A percentile compares a stretch with the other conserved stretches of the same genome.
Evolutionary conservation across 129 eudicot species (phyloP).

Genomic region (Flaveria bidentis): DNA sequence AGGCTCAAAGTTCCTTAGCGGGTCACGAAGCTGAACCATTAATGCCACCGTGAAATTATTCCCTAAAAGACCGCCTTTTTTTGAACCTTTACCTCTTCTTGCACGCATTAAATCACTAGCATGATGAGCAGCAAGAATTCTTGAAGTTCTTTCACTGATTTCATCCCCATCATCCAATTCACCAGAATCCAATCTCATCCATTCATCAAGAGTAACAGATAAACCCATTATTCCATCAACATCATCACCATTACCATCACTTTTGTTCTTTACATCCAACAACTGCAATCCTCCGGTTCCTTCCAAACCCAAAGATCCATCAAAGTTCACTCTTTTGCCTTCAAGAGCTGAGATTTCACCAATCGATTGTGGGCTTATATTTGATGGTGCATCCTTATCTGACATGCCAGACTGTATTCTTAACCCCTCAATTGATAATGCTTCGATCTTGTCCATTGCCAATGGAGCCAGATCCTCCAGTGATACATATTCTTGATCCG

Average conservation of each 20-base stretch:
- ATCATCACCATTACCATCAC: constrained; percentile 35
- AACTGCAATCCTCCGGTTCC: constrained; percentile 84
- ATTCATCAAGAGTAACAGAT: constrained; percentile 82
- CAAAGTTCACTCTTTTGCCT: constrained; percentile 53
- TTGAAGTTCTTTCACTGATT: constrained; percentile 76
- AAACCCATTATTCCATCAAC: constrained; percentile 80
- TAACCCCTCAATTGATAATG: constrained; percentile 84
- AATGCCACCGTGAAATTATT: constrained; percentile 91
- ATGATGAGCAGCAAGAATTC: constrained; percentile 92
- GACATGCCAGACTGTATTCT: constrained; percentile 96
- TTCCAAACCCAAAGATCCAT: constrained; percentile 65
- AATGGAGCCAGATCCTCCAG: constrained; percentile 84
- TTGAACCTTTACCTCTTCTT: constrained; percentile 67
- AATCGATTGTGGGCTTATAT: constrained; percentile 52
- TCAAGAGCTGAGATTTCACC: constrained; percentile 64
- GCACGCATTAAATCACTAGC: constrained; percentile 63
- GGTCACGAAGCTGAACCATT: constrained; percentile 96
- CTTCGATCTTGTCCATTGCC: constrained; percentile 88
- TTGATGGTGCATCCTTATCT: constrained; percentile 68
- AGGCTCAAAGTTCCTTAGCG: constrained; percentile 76
- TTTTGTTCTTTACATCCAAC: constrained; percentile 56
- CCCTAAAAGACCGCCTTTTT: constrained; percentile 76
- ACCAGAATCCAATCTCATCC: constrained; percentile 96
- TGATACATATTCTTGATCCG: constrained; percentile 59
- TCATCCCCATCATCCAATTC: constrained; percentile 70